Conservation (phyloP, 352 stramenopile genomes). For the Phytophthora multivora region DNA sequence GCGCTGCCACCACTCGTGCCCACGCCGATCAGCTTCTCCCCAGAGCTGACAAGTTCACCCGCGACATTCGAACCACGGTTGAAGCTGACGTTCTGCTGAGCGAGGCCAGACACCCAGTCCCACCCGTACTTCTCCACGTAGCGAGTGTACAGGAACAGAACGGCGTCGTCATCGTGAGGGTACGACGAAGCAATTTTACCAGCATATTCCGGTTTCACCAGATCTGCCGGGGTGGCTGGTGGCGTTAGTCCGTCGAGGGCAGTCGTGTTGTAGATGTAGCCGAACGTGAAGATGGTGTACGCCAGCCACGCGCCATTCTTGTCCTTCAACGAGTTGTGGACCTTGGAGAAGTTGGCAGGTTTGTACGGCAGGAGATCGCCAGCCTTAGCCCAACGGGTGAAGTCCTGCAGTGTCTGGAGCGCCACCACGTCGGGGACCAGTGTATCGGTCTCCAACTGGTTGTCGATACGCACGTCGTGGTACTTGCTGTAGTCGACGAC, state of each 20-base stretch:
- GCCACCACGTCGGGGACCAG: conserved; percentile 47
- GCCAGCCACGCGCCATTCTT: conserved; percentile 43
- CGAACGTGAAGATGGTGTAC: conserved; percentile 42
- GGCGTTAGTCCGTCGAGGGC: conserved; percentile 11
- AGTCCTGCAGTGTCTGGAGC: conserved; percentile 43
- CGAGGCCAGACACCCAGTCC: conserved; percentile 43
- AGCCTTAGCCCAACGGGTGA: conserved; percentile 38
- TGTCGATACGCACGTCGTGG: conserved; percentile 67
- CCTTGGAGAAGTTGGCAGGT: conserved; percentile 47
- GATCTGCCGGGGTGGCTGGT: conserved; percentile 31
- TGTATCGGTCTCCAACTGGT: conserved; percentile 50
- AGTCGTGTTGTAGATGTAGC: conserved; percentile 43
- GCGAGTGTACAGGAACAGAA: conserved; percentile 50
- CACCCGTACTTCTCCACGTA: conserved; percentile 65
- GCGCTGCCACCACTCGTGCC: conserved; percentile 6
- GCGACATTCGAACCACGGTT: conserved; percentile 40
- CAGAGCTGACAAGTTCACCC: conserved; percentile 19
- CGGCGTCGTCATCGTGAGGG: conserved; percentile 57
- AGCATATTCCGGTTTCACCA: conserved; percentile 37
- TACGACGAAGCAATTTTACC: conserved; percentile 51
- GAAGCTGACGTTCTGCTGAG: conserved; percentile 38
- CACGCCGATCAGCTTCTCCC: conserved; percentile 39
- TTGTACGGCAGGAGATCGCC: conserved; percentile 52
- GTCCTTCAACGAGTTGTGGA: conserved; percentile 48
- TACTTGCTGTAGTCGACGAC: conserved; percentile 64